These are phyloP conservation scores for Tolypocladium cylindrosporum DNA, from an alignment of 2,329 filamentous ascomycete species.

Conservation along the genomic window DNA sequence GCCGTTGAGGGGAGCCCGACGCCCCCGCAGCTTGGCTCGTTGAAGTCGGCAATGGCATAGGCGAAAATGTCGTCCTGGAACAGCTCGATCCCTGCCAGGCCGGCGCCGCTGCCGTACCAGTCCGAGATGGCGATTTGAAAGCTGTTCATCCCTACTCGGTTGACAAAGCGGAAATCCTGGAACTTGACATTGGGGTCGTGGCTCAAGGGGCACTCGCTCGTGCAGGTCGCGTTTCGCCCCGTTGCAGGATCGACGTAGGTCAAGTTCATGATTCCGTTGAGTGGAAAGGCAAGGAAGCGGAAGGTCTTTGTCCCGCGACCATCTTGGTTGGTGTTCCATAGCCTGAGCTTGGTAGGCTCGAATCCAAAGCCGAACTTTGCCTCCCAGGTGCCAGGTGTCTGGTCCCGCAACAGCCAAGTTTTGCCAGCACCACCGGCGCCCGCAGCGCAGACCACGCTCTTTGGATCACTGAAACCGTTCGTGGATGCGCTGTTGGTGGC, in stretches of 20 bases:
- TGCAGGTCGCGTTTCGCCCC: slow-evolving; percentile 61
- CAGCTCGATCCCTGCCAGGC: slow-evolving; percentile 76
- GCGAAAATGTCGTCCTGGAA: slow-evolving; percentile 77
- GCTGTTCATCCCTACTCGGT: slow-evolving; percentile 73
- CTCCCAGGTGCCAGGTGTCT: slow-evolving; percentile 69
- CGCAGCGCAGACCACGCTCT: slow-evolving; percentile 69
- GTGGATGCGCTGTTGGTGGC: slow-evolving; percentile 51
- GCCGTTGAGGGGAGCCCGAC: slow-evolving; percentile 53
- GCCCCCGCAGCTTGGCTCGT: slow-evolving; percentile 72
- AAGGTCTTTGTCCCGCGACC: slow-evolving; percentile 83
- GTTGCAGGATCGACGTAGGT: slow-evolving; percentile 73
- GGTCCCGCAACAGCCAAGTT: slow-evolving; percentile 70
- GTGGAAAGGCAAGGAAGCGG: slow-evolving; percentile 74
- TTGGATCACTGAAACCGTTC: slow-evolving; percentile 62
- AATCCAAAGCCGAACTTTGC: slow-evolving; percentile 79
- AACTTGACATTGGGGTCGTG: slow-evolving; percentile 53
- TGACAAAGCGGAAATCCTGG: slow-evolving; percentile 90
- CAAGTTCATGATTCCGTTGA: slow-evolving; percentile 91
- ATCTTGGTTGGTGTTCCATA: slow-evolving; percentile 80
- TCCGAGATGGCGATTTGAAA: slow-evolving; percentile 79
- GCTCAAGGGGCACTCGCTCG: slow-evolving; percentile 76
- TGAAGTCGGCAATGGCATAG: slow-evolving; percentile 80
- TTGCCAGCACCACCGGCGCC: slow-evolving; percentile 59
- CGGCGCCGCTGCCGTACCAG: slow-evolving; percentile 80
- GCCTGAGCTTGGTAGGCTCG: slow-evolving; percentile 71